A percentile compares a stretch with the other conserved stretches of the same genome.
phyloP scores from a whole-genome alignment of 352 stramenopile species.

The Globisporangium paroecandrum region DNA sequence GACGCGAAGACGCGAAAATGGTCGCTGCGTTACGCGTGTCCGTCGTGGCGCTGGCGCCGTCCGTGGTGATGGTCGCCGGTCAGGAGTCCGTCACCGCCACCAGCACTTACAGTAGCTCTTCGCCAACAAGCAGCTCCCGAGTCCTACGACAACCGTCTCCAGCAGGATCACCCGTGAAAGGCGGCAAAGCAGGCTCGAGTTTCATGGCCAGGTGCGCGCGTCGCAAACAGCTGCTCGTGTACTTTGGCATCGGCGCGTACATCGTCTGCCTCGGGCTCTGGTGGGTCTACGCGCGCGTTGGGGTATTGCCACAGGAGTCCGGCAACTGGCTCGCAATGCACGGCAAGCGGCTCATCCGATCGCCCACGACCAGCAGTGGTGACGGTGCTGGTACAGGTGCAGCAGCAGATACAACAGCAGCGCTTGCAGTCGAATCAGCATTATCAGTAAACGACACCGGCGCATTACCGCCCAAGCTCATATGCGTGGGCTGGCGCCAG shows the following conservation, averaged over 20 bases:
- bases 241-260: slow-evolving; percentile 4
- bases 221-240: slow-evolving; percentile 6
- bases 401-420: background rate
- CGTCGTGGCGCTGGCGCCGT: background rate
- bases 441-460: background rate
- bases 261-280: slow-evolving; percentile 11
- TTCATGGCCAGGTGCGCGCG: slow-evolving; percentile 1
- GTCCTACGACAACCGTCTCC: background rate
- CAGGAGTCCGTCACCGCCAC: background rate
- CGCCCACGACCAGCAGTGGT: background rate
- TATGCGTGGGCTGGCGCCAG: slow-evolving; percentile 47
- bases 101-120: background rate
- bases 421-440: background rate
- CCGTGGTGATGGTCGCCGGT: background rate
- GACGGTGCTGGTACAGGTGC: background rate
- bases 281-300: slow-evolving; percentile 6
- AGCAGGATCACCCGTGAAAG: background rate
- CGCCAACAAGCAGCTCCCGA: background rate
- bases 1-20: background rate
- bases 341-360: slow-evolving; percentile 5
- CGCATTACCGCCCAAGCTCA: slow-evolving; percentile 6
- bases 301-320: background rate
- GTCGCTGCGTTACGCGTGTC: background rate
- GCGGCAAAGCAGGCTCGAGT: background rate
- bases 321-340: slow-evolving; percentile 13